Percentiles rank a stretch among this genome's conserved stretches.
Conservation (phyloP, 2,329 filamentous ascomycete species). For the Aspergillus ibericus region DNA sequence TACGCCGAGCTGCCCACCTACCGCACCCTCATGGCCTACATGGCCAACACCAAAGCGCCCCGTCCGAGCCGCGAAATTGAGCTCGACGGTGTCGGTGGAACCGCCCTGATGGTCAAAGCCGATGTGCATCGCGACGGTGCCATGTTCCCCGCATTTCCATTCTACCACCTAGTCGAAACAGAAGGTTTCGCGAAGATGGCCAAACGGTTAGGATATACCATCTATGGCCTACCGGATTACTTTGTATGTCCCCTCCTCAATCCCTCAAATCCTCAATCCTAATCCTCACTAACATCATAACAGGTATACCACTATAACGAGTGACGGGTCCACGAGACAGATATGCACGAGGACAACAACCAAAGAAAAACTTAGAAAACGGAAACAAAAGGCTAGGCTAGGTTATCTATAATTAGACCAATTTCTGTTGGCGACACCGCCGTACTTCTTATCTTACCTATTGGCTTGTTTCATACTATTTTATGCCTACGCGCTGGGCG, state of each 20-base stretch:
- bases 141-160: slow-evolving; percentile 96
- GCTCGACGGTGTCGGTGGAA: slow-evolving; percentile 91
- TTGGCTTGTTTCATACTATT: not conserved
- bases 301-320: slow-evolving; percentile 91
- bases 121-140: slow-evolving; percentile 96
- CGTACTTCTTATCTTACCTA: not conserved
- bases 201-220: slow-evolving; percentile 77
- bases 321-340: slow-evolving; percentile 44
- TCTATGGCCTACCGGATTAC: slow-evolving; percentile 92
- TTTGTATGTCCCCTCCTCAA: slow-evolving; percentile 59
- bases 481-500: not conserved
- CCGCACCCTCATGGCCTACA: slow-evolving; percentile 83
- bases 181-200: slow-evolving; percentile 99
- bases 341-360: not conserved
- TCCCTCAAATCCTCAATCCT: not conserved
- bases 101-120: slow-evolving; percentile 88
- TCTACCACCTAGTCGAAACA: slow-evolving; percentile 96
- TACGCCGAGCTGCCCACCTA: slow-evolving; percentile 94
- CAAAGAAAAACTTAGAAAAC: not conserved
- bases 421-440: not conserved
- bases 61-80: slow-evolving; percentile 66
- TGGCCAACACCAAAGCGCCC: slow-evolving; percentile 57
- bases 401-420: not conserved
- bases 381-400: not conserved
- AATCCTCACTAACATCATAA: slow-evolving; percentile 7